phyloP scores from a whole-genome alignment of 805 yeast genomes.

The Nakazawaea ishiwadae region DNA sequence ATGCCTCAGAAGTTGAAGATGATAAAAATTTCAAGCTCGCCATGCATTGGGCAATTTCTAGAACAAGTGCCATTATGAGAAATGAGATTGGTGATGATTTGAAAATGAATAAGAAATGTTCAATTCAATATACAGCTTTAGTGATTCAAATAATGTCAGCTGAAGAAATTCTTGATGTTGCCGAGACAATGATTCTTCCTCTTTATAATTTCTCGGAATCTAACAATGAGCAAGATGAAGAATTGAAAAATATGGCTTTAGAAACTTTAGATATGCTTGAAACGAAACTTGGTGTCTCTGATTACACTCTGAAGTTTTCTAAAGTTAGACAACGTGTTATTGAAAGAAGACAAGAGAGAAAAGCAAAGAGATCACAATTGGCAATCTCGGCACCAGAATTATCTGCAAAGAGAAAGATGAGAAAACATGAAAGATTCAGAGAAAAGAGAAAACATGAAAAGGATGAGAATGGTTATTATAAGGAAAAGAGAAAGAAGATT shows the following conservation, averaged over 20 bases:
- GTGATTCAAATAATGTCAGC: slow-evolving; percentile 43
- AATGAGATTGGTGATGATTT: slow-evolving; percentile 55
- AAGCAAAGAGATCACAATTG: slow-evolving; percentile 67
- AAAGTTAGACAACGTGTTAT: slow-evolving; percentile 58
- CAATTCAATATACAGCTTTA: slow-evolving; percentile 70
- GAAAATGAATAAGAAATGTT: slow-evolving; percentile 56
- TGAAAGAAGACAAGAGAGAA: slow-evolving; percentile 69
- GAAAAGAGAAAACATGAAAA: slow-evolving; percentile 72
- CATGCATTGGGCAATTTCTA: slow-evolving; percentile 57
- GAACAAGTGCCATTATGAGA: slow-evolving; percentile 59
- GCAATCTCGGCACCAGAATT: slow-evolving; percentile 76
- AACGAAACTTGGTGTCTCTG: slow-evolving; percentile 64
- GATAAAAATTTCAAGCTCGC: slow-evolving; percentile 30
- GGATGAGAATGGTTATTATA: slow-evolving; percentile 75
- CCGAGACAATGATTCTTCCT: slow-evolving; percentile 51
- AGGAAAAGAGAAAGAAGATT: slow-evolving; percentile 49
- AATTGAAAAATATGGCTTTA: slow-evolving; percentile 45
- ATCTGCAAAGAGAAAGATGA: slow-evolving; percentile 73
- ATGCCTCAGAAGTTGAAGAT: slow-evolving; percentile 19
- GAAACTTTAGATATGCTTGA: slow-evolving; percentile 71
- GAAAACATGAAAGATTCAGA: slow-evolving; percentile 68
- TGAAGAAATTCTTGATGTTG: slow-evolving; percentile 34
- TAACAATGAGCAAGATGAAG: slow-evolving; percentile 34
- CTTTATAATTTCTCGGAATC: slow-evolving; percentile 43
- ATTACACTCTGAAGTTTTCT: slow-evolving; percentile 56